A percentile compares a stretch with the other conserved stretches of the same genome.
Conservation (phyloP, 768 basidiomycete species). For the Boletus tomentosulus region DNA sequence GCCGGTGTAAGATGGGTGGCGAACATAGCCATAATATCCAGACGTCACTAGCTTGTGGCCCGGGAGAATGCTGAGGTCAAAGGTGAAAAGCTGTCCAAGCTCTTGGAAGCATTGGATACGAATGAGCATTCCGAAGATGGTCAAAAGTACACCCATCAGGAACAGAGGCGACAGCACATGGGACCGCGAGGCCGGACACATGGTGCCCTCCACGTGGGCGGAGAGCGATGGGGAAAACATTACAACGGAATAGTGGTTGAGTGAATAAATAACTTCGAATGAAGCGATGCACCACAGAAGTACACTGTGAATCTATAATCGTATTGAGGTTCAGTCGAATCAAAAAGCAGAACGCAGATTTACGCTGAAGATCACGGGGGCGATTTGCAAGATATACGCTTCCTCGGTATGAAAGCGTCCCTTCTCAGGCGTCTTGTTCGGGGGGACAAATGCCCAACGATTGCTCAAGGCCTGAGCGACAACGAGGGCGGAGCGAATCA, state of each 20-base stretch:
- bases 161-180: constrained; percentile 40
- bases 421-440: constrained; percentile 49
- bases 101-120: constrained; percentile 51
- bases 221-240: constrained; percentile 33
- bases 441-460: constrained; percentile 51
- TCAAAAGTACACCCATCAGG: constrained; percentile 41
- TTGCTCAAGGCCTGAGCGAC: constrained; percentile 47
- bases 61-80: constrained; percentile 53
- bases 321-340: neutral
- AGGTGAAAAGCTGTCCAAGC: constrained; percentile 54
- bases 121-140: constrained; percentile 42
- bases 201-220: constrained; percentile 29
- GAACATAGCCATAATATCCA: constrained; percentile 49
- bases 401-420: constrained; percentile 52
- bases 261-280: constrained; percentile 47
- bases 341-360: neutral
- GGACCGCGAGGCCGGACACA: constrained; percentile 29
- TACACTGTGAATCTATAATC: constrained; percentile 43
- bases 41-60: constrained; percentile 47
- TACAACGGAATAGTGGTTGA: constrained; percentile 28
- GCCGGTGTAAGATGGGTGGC: constrained; percentile 56
- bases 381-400: constrained; percentile 50
- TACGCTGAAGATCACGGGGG: constrained; percentile 54
- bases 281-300: constrained; percentile 47
- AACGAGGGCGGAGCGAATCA: constrained; percentile 43